These are phyloP conservation scores for Paraurostyla sp. DNA, from an alignment of 73 alveolate genomes.

Conservation along the genomic window DNA sequence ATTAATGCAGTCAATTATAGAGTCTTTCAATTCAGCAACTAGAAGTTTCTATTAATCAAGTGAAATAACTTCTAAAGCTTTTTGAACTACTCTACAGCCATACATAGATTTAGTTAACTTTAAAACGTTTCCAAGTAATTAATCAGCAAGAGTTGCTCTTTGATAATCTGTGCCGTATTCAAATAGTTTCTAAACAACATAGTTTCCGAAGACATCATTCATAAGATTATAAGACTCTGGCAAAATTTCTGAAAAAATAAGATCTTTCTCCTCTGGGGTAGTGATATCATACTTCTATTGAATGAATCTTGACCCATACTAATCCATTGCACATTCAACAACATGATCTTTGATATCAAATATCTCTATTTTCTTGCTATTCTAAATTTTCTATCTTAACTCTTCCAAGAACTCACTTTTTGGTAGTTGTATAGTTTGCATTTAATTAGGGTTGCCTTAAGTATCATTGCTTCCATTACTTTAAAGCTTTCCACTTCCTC, in stretches of 20 bases:
- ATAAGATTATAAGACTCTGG: constrained; percentile 80
- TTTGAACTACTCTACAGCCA: constrained; percentile 96
- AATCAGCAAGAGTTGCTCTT: constrained; percentile 78
- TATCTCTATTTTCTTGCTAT: constrained; percentile 64
- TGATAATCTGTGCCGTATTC: constrained; percentile 84
- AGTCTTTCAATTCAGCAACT: constrained; percentile 82
- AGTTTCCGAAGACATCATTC: constrained; percentile 96
- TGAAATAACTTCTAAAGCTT: constrained; percentile 80
- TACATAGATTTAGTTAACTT: constrained; percentile 89
- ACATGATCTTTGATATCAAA: constrained; percentile 82
- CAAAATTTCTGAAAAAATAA: constrained; percentile 85
- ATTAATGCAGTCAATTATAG: constrained; percentile 84
- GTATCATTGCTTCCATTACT: constrained; percentile 26
- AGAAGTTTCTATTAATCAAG: constrained; percentile 67
- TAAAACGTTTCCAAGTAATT: constrained; percentile 83
- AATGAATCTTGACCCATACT: constrained; percentile 88
- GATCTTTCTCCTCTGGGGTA: constrained; percentile 89
- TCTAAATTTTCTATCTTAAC: constrained; percentile 43
- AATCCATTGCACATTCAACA: constrained; percentile 82
- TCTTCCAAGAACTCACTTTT: constrained; percentile 62
- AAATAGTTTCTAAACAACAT: constrained; percentile 92
- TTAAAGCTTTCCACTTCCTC: not conserved
- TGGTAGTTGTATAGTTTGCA: constrained; percentile 33
- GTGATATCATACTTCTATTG: constrained; percentile 92
- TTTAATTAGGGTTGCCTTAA: constrained; percentile 39